Conservation (phyloP, 768 basidiomycete species). For the Boletus tylopilopsis region DNA sequence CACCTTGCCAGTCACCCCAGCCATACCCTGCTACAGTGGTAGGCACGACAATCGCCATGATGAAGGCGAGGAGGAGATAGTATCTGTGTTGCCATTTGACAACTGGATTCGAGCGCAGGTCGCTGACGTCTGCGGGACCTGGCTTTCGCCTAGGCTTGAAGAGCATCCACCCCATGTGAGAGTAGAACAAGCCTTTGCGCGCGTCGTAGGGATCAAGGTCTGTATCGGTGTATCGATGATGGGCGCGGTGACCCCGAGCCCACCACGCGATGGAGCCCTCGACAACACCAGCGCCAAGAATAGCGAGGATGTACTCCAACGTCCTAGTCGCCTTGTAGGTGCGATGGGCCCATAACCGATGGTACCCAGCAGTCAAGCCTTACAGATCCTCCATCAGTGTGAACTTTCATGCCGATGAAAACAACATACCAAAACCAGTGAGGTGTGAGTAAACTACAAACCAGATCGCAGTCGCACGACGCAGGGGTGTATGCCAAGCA, state of each 20-base stretch:
- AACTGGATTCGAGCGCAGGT: constrained; percentile 71
- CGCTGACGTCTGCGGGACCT: constrained; percentile 81
- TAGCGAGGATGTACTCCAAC: constrained; percentile 78
- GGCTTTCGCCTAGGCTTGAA: constrained; percentile 82
- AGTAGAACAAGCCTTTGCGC: constrained; percentile 77
- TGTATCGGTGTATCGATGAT: constrained; percentile 93
- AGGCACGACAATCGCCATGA: constrained; percentile 66
- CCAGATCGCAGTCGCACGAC: not conserved
- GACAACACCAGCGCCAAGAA: constrained; percentile 83
- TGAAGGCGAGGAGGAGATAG: constrained; percentile 62
- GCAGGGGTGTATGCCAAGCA: constrained; percentile 4
- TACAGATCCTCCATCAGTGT: not conserved
- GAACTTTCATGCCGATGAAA: not conserved
- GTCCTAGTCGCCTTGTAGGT: constrained; percentile 85
- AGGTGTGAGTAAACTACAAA: constrained; percentile 47
- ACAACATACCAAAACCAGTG: constrained; percentile 66
- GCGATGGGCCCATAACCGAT: constrained; percentile 92
- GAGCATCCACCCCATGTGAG: constrained; percentile 88
- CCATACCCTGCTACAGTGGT: constrained; percentile 35
- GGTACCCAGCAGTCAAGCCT: constrained; percentile 89
- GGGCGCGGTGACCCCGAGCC: constrained; percentile 91
- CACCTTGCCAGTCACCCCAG: constrained; percentile 25
- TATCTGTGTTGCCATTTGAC: constrained; percentile 82
- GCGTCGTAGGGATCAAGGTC: constrained; percentile 92
- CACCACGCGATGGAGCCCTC: constrained; percentile 98